Conservation (phyloP, 768 basidiomycete genomes). For the Filobasidium floriforme region DNA sequence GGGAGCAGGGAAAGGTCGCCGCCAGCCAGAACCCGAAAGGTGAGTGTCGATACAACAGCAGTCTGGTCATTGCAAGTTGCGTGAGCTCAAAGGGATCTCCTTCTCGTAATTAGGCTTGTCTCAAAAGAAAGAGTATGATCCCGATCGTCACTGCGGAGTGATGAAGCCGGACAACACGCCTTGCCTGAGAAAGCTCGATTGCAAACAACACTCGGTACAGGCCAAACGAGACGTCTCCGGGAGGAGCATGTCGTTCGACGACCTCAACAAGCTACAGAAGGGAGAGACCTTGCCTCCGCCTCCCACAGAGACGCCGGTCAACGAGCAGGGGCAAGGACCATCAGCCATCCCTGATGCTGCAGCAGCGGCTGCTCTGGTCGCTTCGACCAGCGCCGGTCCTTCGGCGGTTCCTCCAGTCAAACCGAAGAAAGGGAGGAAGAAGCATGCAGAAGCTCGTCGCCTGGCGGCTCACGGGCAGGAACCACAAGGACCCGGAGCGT, state of each 20-base stretch:
- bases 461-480: neutral
- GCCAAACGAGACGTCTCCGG: conserved; percentile 21
- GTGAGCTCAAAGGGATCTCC: too few species aligned
- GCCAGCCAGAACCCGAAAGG: neutral
- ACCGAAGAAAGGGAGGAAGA: conserved; percentile 4
- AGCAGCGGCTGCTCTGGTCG: neutral
- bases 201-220: conserved; percentile 21
- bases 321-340: neutral
- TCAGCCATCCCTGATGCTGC: neutral
- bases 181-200: conserved; percentile 23
- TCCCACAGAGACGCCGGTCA: neutral
- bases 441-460: neutral
- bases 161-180: conserved; percentile 9
- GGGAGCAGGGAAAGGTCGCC: neutral
- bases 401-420: neutral
- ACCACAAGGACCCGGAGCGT: neutral
- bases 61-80: too few species aligned
- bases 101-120: too few species aligned
- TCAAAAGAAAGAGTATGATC: conserved; percentile 18
- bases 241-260: conserved; percentile 21
- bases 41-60: neutral
- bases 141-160: conserved; percentile 23
- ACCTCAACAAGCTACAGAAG: conserved; percentile 14
- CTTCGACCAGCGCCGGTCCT: neutral
- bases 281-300: conserved; percentile 9